A percentile compares a stretch with the other conserved stretches of the same genome.
phyloP scores from a whole-genome alignment of 2,329 filamentous ascomycete genomes.

The Penicillium sp. region DNA sequence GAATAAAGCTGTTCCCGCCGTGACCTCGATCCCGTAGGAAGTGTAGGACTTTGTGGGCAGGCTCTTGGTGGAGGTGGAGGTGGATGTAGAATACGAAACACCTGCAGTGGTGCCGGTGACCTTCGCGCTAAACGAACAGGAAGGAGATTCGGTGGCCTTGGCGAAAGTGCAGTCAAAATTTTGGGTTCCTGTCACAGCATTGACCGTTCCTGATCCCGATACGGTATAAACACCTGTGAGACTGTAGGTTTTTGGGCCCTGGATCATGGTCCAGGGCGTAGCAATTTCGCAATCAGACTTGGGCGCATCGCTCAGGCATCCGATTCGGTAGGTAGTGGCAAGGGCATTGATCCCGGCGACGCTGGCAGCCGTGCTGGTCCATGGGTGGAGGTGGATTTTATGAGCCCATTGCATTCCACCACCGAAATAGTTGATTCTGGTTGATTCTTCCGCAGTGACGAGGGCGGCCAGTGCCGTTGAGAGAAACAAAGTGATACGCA shows the following conservation, averaged over 20 bases:
- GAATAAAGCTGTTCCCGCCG: neutral
- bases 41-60: neutral
- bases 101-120: neutral
- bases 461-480: neutral
- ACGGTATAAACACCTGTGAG: neutral
- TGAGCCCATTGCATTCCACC: neutral
- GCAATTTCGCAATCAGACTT: neutral
- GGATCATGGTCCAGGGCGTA: neutral
- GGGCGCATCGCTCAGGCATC: neutral
- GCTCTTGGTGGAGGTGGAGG: neutral
- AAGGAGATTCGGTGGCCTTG: neutral
- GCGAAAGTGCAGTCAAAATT: neutral
- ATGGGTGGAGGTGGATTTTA: neutral
- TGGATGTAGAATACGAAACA: neutral
- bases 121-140: neutral
- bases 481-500: neutral
- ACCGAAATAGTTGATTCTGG: neutral
- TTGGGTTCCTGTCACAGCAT: neutral
- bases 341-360: neutral
- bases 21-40: neutral
- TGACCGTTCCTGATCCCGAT: neutral
- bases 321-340: neutral
- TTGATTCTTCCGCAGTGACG: neutral
- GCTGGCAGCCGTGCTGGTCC: neutral
- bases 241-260: neutral